Percentiles rank a stretch among this genome's conserved stretches.
Conservation (phyloP, 2,329 filamentous ascomycete genomes). For the Neocucurbitaria cava region DNA sequence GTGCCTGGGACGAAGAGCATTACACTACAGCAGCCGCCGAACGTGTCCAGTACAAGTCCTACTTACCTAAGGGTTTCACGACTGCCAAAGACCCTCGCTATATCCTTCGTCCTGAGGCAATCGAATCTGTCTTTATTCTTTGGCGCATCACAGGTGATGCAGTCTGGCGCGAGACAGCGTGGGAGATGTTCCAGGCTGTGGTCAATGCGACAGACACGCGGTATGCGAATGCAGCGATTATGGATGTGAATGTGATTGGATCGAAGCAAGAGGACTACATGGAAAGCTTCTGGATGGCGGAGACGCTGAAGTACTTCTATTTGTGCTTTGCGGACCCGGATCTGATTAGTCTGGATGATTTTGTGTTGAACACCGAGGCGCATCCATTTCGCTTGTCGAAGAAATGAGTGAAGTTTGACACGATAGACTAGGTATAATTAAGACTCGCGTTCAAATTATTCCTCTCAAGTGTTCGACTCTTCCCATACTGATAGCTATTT, state of each 20-base stretch:
- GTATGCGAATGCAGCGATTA: constrained; percentile 53
- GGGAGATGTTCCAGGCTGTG: constrained; percentile 56
- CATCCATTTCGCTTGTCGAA: constrained; percentile 51
- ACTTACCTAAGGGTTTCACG: constrained; percentile 52
- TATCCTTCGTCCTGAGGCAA: constrained; percentile 60
- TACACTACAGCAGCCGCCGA: constrained; percentile 50
- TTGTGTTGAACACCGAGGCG: constrained; percentile 57
- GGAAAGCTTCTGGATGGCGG: constrained; percentile 59
- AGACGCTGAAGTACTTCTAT: constrained; percentile 59
- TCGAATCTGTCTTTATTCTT: constrained; percentile 65
- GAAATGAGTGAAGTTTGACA: constrained; percentile 5
- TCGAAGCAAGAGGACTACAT: constrained; percentile 50
- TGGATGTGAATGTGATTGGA: constrained; percentile 48
- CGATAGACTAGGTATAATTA: background rate
- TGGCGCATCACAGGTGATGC: constrained; percentile 64
- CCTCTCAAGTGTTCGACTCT: background rate
- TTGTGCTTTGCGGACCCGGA: constrained; percentile 54
- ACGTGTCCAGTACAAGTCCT: constrained; percentile 29
- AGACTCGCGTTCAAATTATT: background rate
- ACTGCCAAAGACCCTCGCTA: constrained; percentile 52
- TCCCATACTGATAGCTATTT: background rate
- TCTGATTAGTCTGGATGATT: constrained; percentile 55
- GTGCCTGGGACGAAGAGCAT: constrained; percentile 60
- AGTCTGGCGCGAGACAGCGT: constrained; percentile 50
- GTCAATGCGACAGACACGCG: constrained; percentile 49